phyloP scores from a whole-genome alignment of 352 stramenopile genomes.

The Halophytophthora batemanensis region DNA sequence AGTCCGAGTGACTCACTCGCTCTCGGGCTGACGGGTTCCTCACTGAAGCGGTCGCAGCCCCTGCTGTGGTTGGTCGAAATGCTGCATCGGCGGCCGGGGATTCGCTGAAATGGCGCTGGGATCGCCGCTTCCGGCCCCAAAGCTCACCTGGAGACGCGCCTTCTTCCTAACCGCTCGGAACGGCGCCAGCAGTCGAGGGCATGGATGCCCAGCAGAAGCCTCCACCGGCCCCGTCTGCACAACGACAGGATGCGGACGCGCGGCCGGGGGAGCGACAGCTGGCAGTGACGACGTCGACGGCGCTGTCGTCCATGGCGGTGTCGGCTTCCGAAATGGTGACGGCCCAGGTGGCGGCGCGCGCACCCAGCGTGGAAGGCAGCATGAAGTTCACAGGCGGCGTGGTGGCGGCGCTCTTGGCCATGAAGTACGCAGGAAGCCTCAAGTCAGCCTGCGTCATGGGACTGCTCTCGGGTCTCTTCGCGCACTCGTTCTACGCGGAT shows the following conservation, averaged over 20 bases:
- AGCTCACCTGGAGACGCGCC: no score
- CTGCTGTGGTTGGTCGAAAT: constrained; percentile 2
- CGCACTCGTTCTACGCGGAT: constrained; percentile 71
- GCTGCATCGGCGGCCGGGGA: background rate
- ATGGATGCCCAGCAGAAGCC: no score
- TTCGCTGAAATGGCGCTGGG: no score
- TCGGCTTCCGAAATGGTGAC: constrained; percentile 11
- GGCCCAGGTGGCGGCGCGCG: constrained; percentile 15
- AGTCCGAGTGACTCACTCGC: background rate
- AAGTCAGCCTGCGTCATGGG: constrained; percentile 57
- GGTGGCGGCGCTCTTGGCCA: constrained; percentile 53
- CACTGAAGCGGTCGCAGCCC: constrained; percentile 19
- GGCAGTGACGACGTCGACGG: constrained; percentile 15
- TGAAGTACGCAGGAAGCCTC: constrained; percentile 60
- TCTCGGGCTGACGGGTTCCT: no score
- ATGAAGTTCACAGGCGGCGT: constrained; percentile 60
- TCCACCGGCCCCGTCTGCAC: background rate
- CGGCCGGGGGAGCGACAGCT: constrained; percentile 11
- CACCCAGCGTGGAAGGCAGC: constrained; percentile 41
- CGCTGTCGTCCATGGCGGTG: constrained; percentile 14
- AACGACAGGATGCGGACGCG: constrained; percentile 9
- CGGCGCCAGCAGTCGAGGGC: no score
- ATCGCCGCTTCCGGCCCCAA: no score
- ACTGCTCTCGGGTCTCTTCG: constrained; percentile 59
- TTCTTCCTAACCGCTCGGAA: no score